Percentiles rank a stretch among this genome's conserved stretches.
These are phyloP conservation scores for Linaria vulgaris DNA, from an alignment of 257 asterid species.

Conservation along the genomic window DNA sequence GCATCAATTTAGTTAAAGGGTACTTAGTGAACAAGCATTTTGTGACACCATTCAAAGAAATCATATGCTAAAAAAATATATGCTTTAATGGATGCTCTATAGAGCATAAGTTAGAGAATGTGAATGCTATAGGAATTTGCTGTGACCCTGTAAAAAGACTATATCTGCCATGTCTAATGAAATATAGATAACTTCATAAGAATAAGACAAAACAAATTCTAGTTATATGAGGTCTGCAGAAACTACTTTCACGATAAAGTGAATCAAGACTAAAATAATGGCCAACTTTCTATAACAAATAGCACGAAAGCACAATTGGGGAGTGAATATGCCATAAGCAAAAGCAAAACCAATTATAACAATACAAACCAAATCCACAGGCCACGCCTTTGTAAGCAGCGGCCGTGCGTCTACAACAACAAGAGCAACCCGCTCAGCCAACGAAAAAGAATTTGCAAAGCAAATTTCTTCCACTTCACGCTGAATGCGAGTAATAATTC, in stretches of 20 bases:
- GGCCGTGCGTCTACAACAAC: slow-evolving; percentile 87
- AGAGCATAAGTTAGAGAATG: too few relatives aligned
- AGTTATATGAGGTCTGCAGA: too few relatives aligned
- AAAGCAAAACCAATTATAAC: slow-evolving; percentile 20
- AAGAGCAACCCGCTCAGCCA: slow-evolving; percentile 73
- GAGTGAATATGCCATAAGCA: background rate
- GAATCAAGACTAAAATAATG: background rate
- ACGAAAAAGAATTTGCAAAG: slow-evolving; percentile 58
- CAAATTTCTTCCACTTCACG: slow-evolving; percentile 91
- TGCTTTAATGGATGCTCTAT: too few relatives aligned
- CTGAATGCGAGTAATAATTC: slow-evolving; percentile 93
- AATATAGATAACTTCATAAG: slow-evolving; percentile 1
- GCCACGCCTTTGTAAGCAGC: slow-evolving; percentile 78
- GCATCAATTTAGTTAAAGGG: background rate
- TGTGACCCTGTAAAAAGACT: slow-evolving; percentile 8
- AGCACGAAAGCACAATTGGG: background rate
- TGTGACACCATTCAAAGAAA: background rate
- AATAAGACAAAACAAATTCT: background rate
- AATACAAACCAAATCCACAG: slow-evolving; percentile 25
- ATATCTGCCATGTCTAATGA: slow-evolving; percentile 12
- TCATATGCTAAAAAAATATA: slow-evolving; percentile 1
- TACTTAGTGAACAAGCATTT: slow-evolving; percentile 3
- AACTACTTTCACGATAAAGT: background rate
- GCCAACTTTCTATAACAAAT: background rate
- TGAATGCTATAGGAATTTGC: background rate